These are phyloP conservation scores for Aspergillus homomorphus DNA, from an alignment of 495 filamentous ascomycete genomes.

Conservation along the genomic window DNA sequence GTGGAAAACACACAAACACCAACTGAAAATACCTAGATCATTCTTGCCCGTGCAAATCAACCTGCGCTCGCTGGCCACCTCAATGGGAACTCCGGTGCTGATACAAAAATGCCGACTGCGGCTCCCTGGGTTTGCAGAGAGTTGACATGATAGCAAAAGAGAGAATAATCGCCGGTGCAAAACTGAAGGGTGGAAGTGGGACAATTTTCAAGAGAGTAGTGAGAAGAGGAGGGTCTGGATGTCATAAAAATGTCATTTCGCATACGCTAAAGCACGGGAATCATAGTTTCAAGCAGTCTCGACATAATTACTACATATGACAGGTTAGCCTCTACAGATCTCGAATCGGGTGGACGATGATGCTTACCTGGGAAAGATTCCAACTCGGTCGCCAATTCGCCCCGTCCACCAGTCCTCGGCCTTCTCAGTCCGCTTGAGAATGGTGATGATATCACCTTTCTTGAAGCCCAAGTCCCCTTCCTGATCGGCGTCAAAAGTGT, in stretches of 20 bases:
- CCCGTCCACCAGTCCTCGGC: slow-evolving; percentile 88
- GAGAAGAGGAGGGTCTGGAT: not conserved
- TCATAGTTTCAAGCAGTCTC: slow-evolving; percentile 31
- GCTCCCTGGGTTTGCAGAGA: not conserved
- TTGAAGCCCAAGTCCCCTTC: slow-evolving; percentile 91
- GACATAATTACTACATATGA: slow-evolving; percentile 41
- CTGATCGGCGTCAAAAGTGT: slow-evolving; percentile 91
- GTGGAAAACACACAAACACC: not conserved
- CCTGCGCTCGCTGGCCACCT: slow-evolving; percentile 8
- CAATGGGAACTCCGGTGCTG: slow-evolving; percentile 20
- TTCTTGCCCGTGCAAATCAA: not conserved
- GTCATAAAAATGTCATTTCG: slow-evolving; percentile 25
- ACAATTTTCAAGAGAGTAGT: not conserved
- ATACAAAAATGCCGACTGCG: slow-evolving; percentile 17
- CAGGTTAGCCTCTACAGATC: slow-evolving; percentile 19
- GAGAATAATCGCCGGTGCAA: not conserved
- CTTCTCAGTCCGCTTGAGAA: slow-evolving; percentile 91
- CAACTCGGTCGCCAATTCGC: slow-evolving; percentile 59
- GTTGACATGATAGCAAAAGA: slow-evolving; percentile 4
- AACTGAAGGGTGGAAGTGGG: not conserved
- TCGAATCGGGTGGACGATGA: not conserved
- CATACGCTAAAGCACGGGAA: slow-evolving; percentile 19
- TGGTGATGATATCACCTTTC: slow-evolving; percentile 97
- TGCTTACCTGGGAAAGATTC: slow-evolving; percentile 59
- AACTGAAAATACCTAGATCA: not conserved